Conservation (phyloP, 345 rosid genomes). For the Hirschfeldia incana region DNA sequence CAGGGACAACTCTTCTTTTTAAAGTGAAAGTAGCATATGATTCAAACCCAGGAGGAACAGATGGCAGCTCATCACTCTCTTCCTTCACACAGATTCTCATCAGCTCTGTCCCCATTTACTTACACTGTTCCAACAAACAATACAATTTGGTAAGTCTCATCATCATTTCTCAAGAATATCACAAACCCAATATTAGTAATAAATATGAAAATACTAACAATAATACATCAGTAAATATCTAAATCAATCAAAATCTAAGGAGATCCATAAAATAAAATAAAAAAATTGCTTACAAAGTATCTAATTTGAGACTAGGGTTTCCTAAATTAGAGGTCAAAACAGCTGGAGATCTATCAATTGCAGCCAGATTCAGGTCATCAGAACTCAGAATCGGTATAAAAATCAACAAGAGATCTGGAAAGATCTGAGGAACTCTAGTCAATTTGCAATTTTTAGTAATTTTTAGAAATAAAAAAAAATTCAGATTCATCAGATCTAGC, state of each 20-base stretch:
- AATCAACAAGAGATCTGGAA: background rate
- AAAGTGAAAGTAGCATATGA: slow-evolving; percentile 72
- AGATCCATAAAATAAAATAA: background rate
- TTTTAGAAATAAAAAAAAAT: background rate
- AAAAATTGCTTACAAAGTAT: slow-evolving; percentile 40
- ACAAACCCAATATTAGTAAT: background rate
- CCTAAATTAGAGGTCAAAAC: slow-evolving; percentile 40
- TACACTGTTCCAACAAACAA: slow-evolving; percentile 31
- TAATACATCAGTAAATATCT: slow-evolving; percentile 4
- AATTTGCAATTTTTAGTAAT: background rate
- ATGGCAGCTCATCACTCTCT: slow-evolving; percentile 81
- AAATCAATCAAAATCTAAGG: background rate
- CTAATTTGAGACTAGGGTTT: slow-evolving; percentile 40
- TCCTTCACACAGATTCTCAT: slow-evolving; percentile 78
- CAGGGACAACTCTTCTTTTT: slow-evolving; percentile 48
- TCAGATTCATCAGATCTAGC: slow-evolving; percentile 51
- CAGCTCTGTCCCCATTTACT: slow-evolving; percentile 88
- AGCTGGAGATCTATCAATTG: slow-evolving; percentile 43
- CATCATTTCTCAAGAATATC: slow-evolving; percentile 14
- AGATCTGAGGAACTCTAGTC: slow-evolving; percentile 34
- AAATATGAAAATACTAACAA: background rate
- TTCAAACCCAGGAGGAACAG: slow-evolving; percentile 97
- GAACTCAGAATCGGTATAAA: background rate
- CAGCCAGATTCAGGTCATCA: slow-evolving; percentile 32
- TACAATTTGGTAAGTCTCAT: background rate